Evolutionary conservation across 345 rosid species (phyloP).

Genomic region (Rhodamnia rubescens): DNA sequence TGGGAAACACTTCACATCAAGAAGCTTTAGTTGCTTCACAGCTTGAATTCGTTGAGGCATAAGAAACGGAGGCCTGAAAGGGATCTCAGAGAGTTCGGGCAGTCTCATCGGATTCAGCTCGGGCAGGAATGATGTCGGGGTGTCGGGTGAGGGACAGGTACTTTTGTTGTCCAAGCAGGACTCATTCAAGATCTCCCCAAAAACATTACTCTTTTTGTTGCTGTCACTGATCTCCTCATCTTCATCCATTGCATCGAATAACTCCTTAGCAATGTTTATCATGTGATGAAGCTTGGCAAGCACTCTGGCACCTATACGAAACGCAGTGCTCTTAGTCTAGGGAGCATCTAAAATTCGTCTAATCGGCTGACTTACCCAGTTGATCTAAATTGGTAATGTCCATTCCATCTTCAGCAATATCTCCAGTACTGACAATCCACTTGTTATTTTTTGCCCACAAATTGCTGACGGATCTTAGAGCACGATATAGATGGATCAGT

Average conservation of each 20-base stretch:
- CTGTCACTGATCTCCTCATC: conserved; percentile 2
- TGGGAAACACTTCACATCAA: not conserved
- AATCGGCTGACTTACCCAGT: not conserved
- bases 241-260: conserved; percentile 18
- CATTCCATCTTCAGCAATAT: not conserved
- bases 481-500: conserved; percentile 14
- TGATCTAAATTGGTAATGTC: not conserved
- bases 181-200: not conserved
- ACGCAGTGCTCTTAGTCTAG: not conserved
- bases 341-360: not conserved
- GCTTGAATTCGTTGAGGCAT: conserved; percentile 9
- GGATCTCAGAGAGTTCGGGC: not conserved
- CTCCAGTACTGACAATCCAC: conserved; percentile 5
- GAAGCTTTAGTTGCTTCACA: not conserved
- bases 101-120: conserved; percentile 2
- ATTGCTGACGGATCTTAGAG: conserved; percentile 17
- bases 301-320: conserved; percentile 16
- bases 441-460: conserved; percentile 15
- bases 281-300: conserved; percentile 21
- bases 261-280: conserved; percentile 12
- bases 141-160: conserved; percentile 19
- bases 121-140: conserved; percentile 17
- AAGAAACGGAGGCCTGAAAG: conserved; percentile 14
- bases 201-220: not conserved
- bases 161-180: not conserved